These are phyloP conservation scores for Metschnikowia corniflorae DNA, from an alignment of 805 yeast genomes.

Conservation along the genomic window DNA sequence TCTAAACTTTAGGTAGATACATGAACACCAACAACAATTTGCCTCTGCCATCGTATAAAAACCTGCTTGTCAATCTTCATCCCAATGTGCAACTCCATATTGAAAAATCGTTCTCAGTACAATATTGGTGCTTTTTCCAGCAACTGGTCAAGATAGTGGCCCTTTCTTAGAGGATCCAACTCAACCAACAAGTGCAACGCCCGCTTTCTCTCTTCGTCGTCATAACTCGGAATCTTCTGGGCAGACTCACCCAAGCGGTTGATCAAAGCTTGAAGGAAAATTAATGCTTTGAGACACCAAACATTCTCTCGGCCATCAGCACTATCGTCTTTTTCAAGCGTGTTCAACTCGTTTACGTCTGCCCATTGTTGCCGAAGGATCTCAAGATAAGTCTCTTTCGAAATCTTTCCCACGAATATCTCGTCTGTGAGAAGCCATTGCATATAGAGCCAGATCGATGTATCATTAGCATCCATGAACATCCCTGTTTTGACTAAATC, in stretches of 20 bases:
- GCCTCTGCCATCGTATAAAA: no score
- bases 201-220: conserved; percentile 29
- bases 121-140: conserved; percentile 13
- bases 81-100: no score
- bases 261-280: conserved; percentile 41
- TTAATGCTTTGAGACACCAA: conserved; percentile 71
- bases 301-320: conserved; percentile 49
- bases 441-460: conserved; percentile 87
- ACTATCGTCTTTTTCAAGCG: conserved; percentile 66
- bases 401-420: conserved; percentile 30
- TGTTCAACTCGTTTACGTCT: conserved; percentile 59
- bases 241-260: conserved; percentile 3
- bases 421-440: conserved; percentile 65
- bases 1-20: no score
- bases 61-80: no score
- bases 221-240: conserved; percentile 1
- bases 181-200: conserved; percentile 43
- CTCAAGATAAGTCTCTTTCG: conserved; percentile 26
- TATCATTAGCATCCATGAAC: conserved; percentile 91
- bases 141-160: conserved; percentile 49
- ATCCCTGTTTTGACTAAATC: conserved; percentile 74
- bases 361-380: conserved; percentile 45
- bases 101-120: conserved; percentile 3
- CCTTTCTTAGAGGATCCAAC: conserved; percentile 63
- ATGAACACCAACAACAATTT: no score